Base-by-base conservation (phyloP, 106 monocot genomes). In the Phalaenopsis aphrodite region DNA sequence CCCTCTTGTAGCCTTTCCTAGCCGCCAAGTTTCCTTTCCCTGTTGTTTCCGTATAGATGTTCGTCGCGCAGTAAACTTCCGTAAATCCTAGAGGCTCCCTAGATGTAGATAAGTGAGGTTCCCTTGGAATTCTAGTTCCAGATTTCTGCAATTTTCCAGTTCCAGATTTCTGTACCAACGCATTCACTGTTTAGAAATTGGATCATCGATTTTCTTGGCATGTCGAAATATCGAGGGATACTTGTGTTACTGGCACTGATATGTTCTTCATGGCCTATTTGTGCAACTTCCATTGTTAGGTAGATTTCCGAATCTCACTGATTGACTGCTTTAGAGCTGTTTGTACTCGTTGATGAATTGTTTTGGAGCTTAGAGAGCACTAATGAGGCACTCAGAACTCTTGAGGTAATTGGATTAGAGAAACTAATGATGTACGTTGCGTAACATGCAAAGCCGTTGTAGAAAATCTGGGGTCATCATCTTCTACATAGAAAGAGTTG, bases 321-420 rank as follows among this genome's bases (percentile, higher is more conserved):
- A 82, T 89, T 86, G 24, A 82, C 89, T 9, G 89, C 89, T 4
- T n/a, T 56, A 24, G 87, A 89, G 73, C 80, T 89, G 41, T 87
- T 89, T 80, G 82, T 74, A 19, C 84, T 86, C 10, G 8, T 58
- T 69, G 86, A 84, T 65, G 84, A 86, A 87, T 84, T 82, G 5
- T 84, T 79, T 18, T 72, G 65, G 42, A 87, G 96, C 76, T 89
- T 97, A 58, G 90, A 97, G 85, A 90, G 90, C 64, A 87, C 87
- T 30, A 94, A 94, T 49, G 86, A 94, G 84, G 91, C 90, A 79
- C 30, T 97, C 21, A 92, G 84, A 80, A 90, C 94, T 56, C 86
- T 92, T 77, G 87, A 94, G 82, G 86, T 94, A 84, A 88, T 97
- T 41, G 89, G 85, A 45, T 11, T 92, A 39, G 87, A 89, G 39